phyloP scores from a whole-genome alignment of 805 yeast species.

The Maudiozyma serrabonitensis region DNA sequence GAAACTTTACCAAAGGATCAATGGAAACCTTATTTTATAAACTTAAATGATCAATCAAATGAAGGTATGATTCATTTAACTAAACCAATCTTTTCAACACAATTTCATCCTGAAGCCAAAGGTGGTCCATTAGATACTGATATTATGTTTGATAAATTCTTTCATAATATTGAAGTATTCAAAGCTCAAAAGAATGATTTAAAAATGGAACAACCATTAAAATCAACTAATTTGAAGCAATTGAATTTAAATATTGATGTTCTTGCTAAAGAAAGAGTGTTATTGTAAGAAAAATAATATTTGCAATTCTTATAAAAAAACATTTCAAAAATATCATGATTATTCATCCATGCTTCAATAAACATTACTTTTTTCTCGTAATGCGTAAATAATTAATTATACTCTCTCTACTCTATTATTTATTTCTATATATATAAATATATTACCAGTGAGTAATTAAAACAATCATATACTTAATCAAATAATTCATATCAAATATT shows the following conservation, averaged over 20 bases:
- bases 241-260: slow-evolving; percentile 15
- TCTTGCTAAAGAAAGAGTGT: slow-evolving; percentile 27
- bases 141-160: slow-evolving; percentile 83
- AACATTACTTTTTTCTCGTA: too few species aligned
- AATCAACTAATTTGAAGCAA: slow-evolving; percentile 16
- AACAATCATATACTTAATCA: too few species aligned
- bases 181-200: not conserved
- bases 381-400: too few species aligned
- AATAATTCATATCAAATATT: too few species aligned
- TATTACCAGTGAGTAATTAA: too few species aligned
- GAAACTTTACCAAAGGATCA: slow-evolving; percentile 54
- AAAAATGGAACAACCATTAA: not conserved
- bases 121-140: slow-evolving; percentile 97
- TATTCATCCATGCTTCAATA: too few species aligned
- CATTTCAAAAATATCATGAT: too few species aligned
- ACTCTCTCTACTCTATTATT: too few species aligned
- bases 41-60: slow-evolving; percentile 89
- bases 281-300: slow-evolving; percentile 5
- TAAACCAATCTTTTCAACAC: slow-evolving; percentile 91
- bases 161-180: slow-evolving; percentile 54
- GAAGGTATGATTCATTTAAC: slow-evolving; percentile 91
- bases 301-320: too few species aligned
- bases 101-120: slow-evolving; percentile 98
- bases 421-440: too few species aligned
- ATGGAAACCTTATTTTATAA: slow-evolving; percentile 82